Evolutionary conservation across 139 green algal genomes (phyloP), one percentile per base, ranked within the genome.

Genomic region (Micractinium conductrix): DNA sequence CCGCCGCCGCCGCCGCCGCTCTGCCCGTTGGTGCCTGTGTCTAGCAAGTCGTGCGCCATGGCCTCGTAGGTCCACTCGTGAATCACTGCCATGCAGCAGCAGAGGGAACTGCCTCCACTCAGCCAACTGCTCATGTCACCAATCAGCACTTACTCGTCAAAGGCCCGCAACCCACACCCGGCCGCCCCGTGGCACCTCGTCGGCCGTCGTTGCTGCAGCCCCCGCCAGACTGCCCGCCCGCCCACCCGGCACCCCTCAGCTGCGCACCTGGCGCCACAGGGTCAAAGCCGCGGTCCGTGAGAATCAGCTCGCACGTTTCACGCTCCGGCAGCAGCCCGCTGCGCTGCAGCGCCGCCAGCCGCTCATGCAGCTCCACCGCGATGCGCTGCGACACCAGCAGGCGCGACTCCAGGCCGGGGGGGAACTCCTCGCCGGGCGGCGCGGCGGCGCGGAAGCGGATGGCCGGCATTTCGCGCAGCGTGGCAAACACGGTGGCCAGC

Each of bases 1-100:
- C 78, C 67, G n/a, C n/a, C n/a, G n/a, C n/a, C n/a, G n/a, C n/a
- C n/a, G n/a, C n/a, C n/a, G n/a, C n/a, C n/a, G n/a, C n/a, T n/a
- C n/a, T n/a, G n/a, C n/a, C n/a, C n/a, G n/a, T n/a, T n/a, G n/a
- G n/a, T n/a, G n/a, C n/a, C n/a, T n/a, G n/a, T n/a, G n/a, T n/a
- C n/a, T n/a, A 99, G 87, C 63, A 99, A 86, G 90, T 99, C 97
- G 82, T 96, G 94, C 60, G 91, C 91, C 90, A 99, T 96, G 16
- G 95, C 91, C 88, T 98, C 97, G 79, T 99, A 99, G 6, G 93
- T 98, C 93, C 94, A 99, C 89, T 99, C 97, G 87, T 99, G 97
- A 53, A 99, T 98, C 72, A 99, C 83, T 1, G n/a, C n/a, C n/a
- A n/a, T n/a, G n/a, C n/a, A n/a, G n/a, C n/a, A n/a, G n/a, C n/a